phyloP scores from a whole-genome alignment of 768 basidiomycete genomes.

The Suillus clintonianus region DNA sequence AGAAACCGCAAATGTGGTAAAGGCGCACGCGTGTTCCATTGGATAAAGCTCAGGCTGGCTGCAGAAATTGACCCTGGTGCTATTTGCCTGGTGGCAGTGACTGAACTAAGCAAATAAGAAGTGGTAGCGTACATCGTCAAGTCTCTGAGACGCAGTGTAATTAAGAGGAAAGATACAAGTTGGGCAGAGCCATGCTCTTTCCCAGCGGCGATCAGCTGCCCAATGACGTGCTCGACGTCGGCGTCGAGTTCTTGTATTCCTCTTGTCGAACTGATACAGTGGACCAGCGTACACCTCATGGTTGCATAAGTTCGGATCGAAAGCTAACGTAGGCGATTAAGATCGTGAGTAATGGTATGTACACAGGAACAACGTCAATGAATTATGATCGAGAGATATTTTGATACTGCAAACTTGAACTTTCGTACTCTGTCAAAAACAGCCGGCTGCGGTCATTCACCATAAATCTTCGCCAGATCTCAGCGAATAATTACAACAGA shows the following conservation, averaged over 20 bases:
- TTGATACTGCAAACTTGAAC: slow-evolving; percentile 75
- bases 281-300: not conserved
- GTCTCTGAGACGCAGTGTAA: not conserved
- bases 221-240: not conserved
- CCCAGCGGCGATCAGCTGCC: not conserved
- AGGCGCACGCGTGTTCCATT: too few species aligned
- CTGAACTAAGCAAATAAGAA: not conserved
- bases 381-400: slow-evolving; percentile 75
- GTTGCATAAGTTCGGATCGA: not conserved
- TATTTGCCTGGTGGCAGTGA: not conserved
- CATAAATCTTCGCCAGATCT: slow-evolving; percentile 62
- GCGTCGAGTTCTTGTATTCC: not conserved
- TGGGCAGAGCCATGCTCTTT: not conserved
- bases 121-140: not conserved
- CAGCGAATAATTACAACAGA: not conserved
- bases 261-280: not conserved
- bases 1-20: not conserved
- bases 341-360: not conserved
- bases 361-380: slow-evolving; percentile 1
- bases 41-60: not conserved
- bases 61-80: not conserved
- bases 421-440: slow-evolving; percentile 80
- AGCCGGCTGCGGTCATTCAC: slow-evolving; percentile 68
- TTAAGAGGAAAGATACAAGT: not conserved
- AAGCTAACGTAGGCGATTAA: not conserved